These are phyloP conservation scores for Neonectria magnoliae DNA, from an alignment of 2,329 filamentous ascomycete species.

Conservation along the genomic window DNA sequence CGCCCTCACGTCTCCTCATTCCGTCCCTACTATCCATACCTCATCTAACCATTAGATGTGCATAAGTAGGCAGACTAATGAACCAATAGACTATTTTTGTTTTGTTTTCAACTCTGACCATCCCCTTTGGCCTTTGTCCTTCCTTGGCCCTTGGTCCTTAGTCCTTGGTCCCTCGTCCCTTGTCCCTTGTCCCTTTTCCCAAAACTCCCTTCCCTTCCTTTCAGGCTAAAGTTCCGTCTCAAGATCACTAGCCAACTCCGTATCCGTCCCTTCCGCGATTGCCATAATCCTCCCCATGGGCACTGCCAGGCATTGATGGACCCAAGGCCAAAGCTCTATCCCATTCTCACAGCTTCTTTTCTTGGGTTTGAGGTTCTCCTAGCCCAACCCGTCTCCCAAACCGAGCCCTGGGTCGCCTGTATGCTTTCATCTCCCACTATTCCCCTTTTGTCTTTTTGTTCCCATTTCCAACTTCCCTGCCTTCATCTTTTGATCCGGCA, in stretches of 20 bases:
- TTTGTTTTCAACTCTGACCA: background rate
- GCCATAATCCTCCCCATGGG: slow-evolving; percentile 1
- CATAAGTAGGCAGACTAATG: background rate
- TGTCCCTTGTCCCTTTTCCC: slow-evolving; percentile 1
- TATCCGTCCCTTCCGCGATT: background rate
- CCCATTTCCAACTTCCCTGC: slow-evolving; percentile 8
- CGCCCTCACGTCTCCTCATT: background rate
- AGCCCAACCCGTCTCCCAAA: background rate
- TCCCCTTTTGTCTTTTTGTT: background rate
- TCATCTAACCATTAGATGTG: background rate
- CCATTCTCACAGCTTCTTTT: background rate
- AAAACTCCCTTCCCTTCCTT: slow-evolving; percentile 19
- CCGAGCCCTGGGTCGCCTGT: background rate
- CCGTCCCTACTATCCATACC: background rate
- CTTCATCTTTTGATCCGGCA: slow-evolving; percentile 3
- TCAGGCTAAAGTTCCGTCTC: background rate
- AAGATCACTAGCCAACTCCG: slow-evolving; percentile 13
- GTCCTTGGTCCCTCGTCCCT: background rate
- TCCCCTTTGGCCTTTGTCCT: slow-evolving; percentile 8
- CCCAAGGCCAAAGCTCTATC: background rate
- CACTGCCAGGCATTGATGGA: background rate
- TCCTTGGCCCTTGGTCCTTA: background rate
- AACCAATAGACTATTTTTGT: background rate
- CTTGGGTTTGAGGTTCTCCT: background rate
- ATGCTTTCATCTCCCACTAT: background rate